phyloP scores from a whole-genome alignment of 495 filamentous ascomycete genomes.

The Aspergillus hancockii region DNA sequence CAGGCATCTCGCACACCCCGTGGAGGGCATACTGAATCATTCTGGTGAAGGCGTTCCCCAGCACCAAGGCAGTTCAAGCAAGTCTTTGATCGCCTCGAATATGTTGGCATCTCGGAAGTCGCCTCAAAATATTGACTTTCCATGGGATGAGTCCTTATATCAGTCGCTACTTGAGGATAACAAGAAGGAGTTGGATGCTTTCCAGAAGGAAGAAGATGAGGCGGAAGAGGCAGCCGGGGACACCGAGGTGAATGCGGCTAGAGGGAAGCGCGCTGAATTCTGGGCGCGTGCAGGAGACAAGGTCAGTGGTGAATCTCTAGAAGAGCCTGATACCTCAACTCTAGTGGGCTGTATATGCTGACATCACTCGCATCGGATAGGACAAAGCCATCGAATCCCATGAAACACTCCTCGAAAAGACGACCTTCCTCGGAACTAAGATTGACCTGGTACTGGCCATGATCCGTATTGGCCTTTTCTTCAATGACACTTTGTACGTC shows the following conservation, averaged over 20 bases:
- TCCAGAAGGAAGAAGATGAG: slow-evolving; percentile 94
- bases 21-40: slow-evolving; percentile 84
- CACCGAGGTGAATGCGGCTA: slow-evolving; percentile 88
- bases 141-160: slow-evolving; percentile 91
- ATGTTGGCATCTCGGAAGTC: slow-evolving; percentile 70
- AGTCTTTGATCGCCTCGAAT: slow-evolving; percentile 55
- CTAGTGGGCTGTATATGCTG: slow-evolving; percentile 11
- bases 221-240: slow-evolving; percentile 94
- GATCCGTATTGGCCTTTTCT: slow-evolving; percentile 93
- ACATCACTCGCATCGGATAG: slow-evolving; percentile 45
- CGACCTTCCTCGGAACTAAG: slow-evolving; percentile 88
- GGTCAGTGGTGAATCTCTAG: slow-evolving; percentile 45
- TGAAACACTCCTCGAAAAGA: slow-evolving; percentile 92
- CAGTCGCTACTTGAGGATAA: slow-evolving; percentile 84
- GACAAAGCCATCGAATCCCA: slow-evolving; percentile 90
- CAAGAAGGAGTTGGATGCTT: slow-evolving; percentile 83
- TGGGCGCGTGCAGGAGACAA: slow-evolving; percentile 94
- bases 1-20: slow-evolving; percentile 89
- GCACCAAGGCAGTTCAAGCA: slow-evolving; percentile 57
- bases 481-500: slow-evolving; percentile 83
- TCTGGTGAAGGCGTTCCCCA: slow-evolving; percentile 68
- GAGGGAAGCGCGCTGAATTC: slow-evolving; percentile 93
- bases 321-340: no score
- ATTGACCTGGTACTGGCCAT: slow-evolving; percentile 96
- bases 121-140: slow-evolving; percentile 62